Conservation (phyloP, 768 basidiomycete species). For the Pulveroboletus sp. region DNA sequence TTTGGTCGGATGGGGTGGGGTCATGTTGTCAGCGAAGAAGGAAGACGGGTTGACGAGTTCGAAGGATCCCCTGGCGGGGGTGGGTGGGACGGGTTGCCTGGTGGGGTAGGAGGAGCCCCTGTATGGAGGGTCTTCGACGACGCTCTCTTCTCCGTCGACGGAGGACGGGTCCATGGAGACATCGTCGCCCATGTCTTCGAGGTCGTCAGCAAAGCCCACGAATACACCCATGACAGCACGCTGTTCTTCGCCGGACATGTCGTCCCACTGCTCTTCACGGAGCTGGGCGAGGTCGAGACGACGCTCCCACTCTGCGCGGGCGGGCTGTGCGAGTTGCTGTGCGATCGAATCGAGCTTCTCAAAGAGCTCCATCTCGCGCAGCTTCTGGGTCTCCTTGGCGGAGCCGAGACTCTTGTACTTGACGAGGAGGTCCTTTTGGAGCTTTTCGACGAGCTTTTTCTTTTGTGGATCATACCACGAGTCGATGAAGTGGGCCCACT, state of each 20-base stretch:
- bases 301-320: constrained; percentile 32
- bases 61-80: constrained; percentile 18
- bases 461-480: constrained; percentile 30
- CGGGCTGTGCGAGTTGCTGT: constrained; percentile 25
- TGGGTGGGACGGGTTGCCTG: constrained; percentile 16
- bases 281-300: constrained; percentile 28
- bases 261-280: constrained; percentile 28
- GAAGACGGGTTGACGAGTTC: constrained; percentile 28
- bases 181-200: constrained; percentile 20
- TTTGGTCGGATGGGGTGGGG: constrained; percentile 22
- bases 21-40: constrained; percentile 18
- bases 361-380: constrained; percentile 28
- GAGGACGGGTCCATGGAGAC: constrained; percentile 4
- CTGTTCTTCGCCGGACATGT: constrained; percentile 31
- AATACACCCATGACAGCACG: constrained; percentile 29
- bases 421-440: constrained; percentile 26
- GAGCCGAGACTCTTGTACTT: constrained; percentile 30
- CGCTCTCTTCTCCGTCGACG: constrained; percentile 17
- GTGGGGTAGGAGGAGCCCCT: constrained; percentile 1
- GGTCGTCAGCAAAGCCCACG: constrained; percentile 25
- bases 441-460: constrained; percentile 27
- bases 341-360: constrained; percentile 21
- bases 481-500: constrained; percentile 27
- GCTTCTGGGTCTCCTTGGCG: constrained; percentile 24
- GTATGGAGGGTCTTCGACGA: constrained; percentile 16